These are phyloP conservation scores for Penstemon eatonii DNA, from an alignment of 257 asterid genomes.

Conservation along the genomic window DNA sequence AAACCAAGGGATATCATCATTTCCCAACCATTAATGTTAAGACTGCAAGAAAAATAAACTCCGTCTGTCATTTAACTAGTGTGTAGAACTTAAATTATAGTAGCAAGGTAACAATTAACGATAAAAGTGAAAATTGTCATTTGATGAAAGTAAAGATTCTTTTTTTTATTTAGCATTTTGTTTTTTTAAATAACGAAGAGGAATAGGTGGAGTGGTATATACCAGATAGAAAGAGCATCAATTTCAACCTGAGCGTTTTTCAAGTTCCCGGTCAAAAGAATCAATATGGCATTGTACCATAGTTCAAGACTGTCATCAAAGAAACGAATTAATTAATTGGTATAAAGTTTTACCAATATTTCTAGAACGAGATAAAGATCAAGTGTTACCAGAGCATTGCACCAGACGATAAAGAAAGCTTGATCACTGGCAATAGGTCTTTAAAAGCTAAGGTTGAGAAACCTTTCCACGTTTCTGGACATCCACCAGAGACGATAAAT, in stretches of 20 bases:
- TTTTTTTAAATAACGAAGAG: too few species aligned
- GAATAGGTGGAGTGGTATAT: constrained; percentile 2
- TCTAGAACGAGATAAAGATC: neutral
- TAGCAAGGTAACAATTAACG: neutral
- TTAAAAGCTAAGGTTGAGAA: constrained; percentile 55
- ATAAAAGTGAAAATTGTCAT: neutral
- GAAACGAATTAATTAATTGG: neutral
- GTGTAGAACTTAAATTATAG: too few species aligned
- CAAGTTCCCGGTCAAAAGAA: constrained; percentile 69
- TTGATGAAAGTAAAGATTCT: too few species aligned
- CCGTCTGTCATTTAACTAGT: neutral
- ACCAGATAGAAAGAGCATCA: constrained; percentile 79
- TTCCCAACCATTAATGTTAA: constrained; percentile 75
- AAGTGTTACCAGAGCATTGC: constrained; percentile 65
- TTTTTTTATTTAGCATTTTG: too few species aligned
- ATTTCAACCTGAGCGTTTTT: constrained; percentile 62
- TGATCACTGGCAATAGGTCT: constrained; percentile 69
- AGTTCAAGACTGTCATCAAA: constrained; percentile 55
- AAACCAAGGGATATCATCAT: constrained; percentile 78
- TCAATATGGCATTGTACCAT: constrained; percentile 68
- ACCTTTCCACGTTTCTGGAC: constrained; percentile 74
- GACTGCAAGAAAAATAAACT: constrained; percentile 39
- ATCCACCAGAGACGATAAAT: constrained; percentile 57
- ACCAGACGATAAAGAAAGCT: constrained; percentile 77
- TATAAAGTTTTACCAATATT: too few species aligned